phyloP scores from a whole-genome alignment of 2,329 filamentous ascomycete genomes.

The Cladophialophora bantiana region DNA sequence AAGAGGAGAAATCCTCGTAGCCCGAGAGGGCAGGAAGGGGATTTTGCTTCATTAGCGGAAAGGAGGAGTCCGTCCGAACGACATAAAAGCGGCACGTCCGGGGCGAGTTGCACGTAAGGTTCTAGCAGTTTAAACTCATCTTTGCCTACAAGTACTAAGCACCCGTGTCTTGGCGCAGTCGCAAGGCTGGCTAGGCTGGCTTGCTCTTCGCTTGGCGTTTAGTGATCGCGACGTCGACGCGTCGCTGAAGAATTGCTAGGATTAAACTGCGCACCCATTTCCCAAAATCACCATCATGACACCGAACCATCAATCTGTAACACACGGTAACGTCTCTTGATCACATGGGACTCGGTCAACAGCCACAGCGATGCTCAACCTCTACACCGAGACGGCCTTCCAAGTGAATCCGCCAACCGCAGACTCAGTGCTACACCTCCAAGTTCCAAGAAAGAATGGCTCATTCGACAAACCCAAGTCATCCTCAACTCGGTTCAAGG shows the following conservation, averaged over 20 bases:
- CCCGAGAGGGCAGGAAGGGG: background rate
- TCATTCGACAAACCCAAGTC: constrained; percentile 35
- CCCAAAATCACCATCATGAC: constrained; percentile 7
- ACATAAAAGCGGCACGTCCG: background rate
- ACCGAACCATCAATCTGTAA: background rate
- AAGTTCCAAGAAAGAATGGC: constrained; percentile 37
- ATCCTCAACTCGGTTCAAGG: constrained; percentile 24
- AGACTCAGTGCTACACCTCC: constrained; percentile 27
- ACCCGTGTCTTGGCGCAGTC: background rate
- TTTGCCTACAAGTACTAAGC: background rate
- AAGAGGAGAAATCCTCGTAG: background rate
- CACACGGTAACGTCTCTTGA: constrained; percentile 2
- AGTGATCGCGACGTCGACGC: constrained; percentile 13
- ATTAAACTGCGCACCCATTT: background rate
- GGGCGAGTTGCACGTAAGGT: background rate
- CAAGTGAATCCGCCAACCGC: constrained; percentile 34
- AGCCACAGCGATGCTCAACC: constrained; percentile 38
- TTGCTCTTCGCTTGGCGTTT: background rate
- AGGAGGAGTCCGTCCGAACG: background rate
- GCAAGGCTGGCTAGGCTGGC: background rate
- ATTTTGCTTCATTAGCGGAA: background rate
- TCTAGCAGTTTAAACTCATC: no score
- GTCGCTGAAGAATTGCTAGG: background rate
- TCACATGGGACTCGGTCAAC: constrained; percentile 26
- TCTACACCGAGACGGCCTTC: constrained; percentile 40